phyloP scores from a whole-genome alignment of 495 filamentous ascomycete genomes.

The Penicillium salamii region DNA sequence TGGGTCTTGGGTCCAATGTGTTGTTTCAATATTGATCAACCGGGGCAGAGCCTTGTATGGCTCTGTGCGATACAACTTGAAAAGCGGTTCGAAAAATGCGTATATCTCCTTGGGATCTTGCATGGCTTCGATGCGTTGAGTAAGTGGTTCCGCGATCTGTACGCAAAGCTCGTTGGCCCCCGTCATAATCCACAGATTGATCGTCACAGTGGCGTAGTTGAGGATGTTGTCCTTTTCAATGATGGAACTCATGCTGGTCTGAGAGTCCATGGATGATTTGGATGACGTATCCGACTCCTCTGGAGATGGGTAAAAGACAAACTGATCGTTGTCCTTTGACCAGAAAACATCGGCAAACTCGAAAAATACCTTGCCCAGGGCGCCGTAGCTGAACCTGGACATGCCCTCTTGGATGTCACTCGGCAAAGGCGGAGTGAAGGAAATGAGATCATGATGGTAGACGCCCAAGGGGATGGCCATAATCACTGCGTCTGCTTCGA shows the following conservation, averaged over 20 bases:
- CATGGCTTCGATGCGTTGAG: conserved; percentile 25
- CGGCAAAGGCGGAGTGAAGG: conserved; percentile 23
- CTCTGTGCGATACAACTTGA: conserved; percentile 22
- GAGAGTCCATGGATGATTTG: conserved; percentile 14
- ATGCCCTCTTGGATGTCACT: conserved; percentile 23
- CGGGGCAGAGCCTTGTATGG: conserved; percentile 23
- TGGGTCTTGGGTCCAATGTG: conserved; percentile 27
- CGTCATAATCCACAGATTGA: conserved; percentile 26
- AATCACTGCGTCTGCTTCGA: conserved; percentile 18
- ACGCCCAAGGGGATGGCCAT: conserved; percentile 21
- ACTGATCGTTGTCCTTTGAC: conserved; percentile 26
- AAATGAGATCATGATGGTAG: conserved; percentile 23
- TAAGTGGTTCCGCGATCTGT: conserved; percentile 24
- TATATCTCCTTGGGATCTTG: conserved; percentile 19
- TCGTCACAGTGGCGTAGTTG: conserved; percentile 24
- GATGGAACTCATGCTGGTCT: conserved; percentile 12
- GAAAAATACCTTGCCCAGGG: conserved; percentile 26
- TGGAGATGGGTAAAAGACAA: conserved; percentile 24
- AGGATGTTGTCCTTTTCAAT: conserved; percentile 22
- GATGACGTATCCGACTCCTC: conserved; percentile 11
- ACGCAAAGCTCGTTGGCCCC: conserved; percentile 24
- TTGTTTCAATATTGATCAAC: conserved; percentile 23
- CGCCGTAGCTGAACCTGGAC: conserved; percentile 20
- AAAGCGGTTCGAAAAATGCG: conserved; percentile 23
- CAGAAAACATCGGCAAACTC: conserved; percentile 26